Evolutionary conservation across 192 early-diverging fungal species (phyloP).

Genomic region (Backusella liffmaniae): DNA sequence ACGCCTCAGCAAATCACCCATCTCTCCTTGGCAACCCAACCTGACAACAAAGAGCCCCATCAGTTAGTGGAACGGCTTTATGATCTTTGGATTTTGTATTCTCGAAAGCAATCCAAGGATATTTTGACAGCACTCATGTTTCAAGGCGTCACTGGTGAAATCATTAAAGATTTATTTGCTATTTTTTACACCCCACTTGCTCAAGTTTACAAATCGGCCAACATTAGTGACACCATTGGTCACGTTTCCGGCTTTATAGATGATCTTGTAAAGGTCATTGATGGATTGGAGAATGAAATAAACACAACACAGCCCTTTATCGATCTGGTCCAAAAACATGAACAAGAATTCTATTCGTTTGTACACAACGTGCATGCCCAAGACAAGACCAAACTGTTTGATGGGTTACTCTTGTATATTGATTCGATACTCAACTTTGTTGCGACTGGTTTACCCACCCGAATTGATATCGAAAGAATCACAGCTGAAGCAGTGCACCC

Average conservation of each 20-base stretch:
- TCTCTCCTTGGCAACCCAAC: slow-evolving; percentile 17
- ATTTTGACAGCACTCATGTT: slow-evolving; percentile 47
- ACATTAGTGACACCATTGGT: slow-evolving; percentile 50
- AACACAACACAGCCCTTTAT: slow-evolving; percentile 43
- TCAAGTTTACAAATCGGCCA: slow-evolving; percentile 55
- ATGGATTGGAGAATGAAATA: slow-evolving; percentile 30
- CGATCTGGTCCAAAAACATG: slow-evolving; percentile 46
- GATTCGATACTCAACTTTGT: slow-evolving; percentile 43
- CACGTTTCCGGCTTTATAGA: slow-evolving; percentile 50
- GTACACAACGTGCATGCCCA: slow-evolving; percentile 52
- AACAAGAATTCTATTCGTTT: slow-evolving; percentile 53
- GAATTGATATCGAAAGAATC: slow-evolving; percentile 29
- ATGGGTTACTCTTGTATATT: slow-evolving; percentile 44
- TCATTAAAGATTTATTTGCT: slow-evolving; percentile 53
- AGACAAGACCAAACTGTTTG: slow-evolving; percentile 47
- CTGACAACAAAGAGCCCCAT: slow-evolving; percentile 4
- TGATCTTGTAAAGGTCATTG: slow-evolving; percentile 54
- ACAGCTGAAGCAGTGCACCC: slow-evolving; percentile 19
- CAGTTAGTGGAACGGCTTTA: slow-evolving; percentile 38
- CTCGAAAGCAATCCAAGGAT: slow-evolving; percentile 50
- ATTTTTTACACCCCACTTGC: slow-evolving; percentile 61
- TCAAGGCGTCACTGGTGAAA: slow-evolving; percentile 50
- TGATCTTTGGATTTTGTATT: slow-evolving; percentile 45
- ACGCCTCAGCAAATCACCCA: slow-evolving; percentile 27
- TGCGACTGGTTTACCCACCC: slow-evolving; percentile 33